Base-by-base conservation (phyloP, 345 rosid genomes). In the Theobroma cacao region DNA sequence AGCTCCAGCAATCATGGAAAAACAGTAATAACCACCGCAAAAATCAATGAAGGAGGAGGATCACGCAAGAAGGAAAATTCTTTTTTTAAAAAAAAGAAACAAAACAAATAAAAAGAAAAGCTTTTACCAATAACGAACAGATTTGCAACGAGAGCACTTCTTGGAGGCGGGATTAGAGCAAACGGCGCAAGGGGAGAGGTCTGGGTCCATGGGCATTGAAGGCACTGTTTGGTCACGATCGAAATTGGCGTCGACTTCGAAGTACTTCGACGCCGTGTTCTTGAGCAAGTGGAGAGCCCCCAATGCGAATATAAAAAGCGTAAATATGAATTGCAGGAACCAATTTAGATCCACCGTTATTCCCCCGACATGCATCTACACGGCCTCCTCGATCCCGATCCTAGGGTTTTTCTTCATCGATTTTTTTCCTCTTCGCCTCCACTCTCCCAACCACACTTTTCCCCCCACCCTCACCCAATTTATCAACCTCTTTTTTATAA, bases 231-330 rank as follows among this genome's bases (percentile, higher is more conserved):
- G 87, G 47, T 74, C 74, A 43, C 87, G 72, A 69, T 86, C 91
- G 89, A 92, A 93, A 83, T 79, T 85, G 88, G 94, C 90, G 88
- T 81, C 90, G 88, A 90, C 95, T 77, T 92, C 94, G 91, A 94
- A 90, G 86, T 96, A 94, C 84, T 88, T 96, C 58, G 97, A 89
- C 79, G 97, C 98, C 81, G 95, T 87, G 52, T 86, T 89, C 89
- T 80, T 89, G 13, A 96, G 85, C 67, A 92, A 69, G 86, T 88
- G 84, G 11, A 90, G 84, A 80, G 93, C 74, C 15, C 88, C 98
- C 12, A 88, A 77, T 28, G 87, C 87, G 68, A 94, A 79, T 31
- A 92, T 9, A 63, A 89, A 88, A 0, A 88, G 74, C 31, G 95
- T 86, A 33, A 89, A 78, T 41, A 96, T 72, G 53, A 90, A 74